Base-by-base conservation (phyloP, 345 rosid genomes). In the Eucalyptus lansdowneana region DNA sequence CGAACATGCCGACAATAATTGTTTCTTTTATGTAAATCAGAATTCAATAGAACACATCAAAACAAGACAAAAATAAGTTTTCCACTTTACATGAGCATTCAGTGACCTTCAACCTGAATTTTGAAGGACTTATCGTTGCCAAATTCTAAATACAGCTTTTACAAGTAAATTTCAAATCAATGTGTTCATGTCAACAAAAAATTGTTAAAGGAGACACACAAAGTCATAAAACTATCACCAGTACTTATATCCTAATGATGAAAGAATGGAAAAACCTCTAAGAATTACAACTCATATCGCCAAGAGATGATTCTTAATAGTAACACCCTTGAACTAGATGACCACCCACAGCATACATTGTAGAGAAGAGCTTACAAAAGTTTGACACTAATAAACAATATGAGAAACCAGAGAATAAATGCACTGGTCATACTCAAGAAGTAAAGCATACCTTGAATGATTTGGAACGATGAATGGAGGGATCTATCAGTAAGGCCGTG, bases 381-480 rank as follows among this genome's bases (percentile, higher is more conserved):
- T 34, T 34, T 31, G 44, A 37, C 14, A 37, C 40, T 31, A 2
- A n/a, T 17, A 34, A 49, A 6, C 19, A 86, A 50, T 49, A 51
- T 16, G 29, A 86, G 62, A n/a, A 9, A 62, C 25, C 8, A 37
- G 14, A 72, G 14, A 34, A 34, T 37, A 72, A 72, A 4, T 72
- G 44, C 81, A 72, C 7, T 19, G 4, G 81, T 34, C 81, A 34
- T 34, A 72, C 25, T 72, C 8, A 58, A 19, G 56, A 53, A 53
- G 5, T 80, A 22, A 45, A 89, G 37, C 25, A 88, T 90, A 96
- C 98, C 98, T 96, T 96, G 89, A 96, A 96, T 40, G 96, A 50
- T 93, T 92, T 96, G 8, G 97, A 96, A 88, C 92, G 94, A 76
- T 95, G 93, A 90, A 96, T 89, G 6, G 95, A 90, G 91, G 96